Conservation (phyloP, 805 yeast genomes). For the Clavispora asparagi region DNA sequence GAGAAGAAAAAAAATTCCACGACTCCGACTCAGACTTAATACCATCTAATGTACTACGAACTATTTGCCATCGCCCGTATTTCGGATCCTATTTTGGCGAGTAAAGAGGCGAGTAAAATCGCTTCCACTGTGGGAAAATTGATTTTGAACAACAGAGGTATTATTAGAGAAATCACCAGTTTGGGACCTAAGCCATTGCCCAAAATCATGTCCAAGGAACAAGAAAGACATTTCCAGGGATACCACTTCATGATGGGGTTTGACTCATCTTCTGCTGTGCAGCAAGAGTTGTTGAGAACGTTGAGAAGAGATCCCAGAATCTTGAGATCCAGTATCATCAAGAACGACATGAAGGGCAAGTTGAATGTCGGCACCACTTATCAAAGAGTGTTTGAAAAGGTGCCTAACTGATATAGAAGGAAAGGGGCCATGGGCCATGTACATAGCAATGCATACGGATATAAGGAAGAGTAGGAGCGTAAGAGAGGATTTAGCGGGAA, state of each 20-base stretch:
- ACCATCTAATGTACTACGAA: constrained; percentile 71
- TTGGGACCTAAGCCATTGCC: constrained; percentile 79
- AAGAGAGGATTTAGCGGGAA: no score
- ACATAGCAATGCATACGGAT: constrained; percentile 1
- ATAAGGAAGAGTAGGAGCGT: neutral
- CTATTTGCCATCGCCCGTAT: constrained; percentile 85
- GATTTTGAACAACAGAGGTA: constrained; percentile 86
- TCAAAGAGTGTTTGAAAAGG: constrained; percentile 30
- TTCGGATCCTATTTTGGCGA: constrained; percentile 41
- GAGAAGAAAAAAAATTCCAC: neutral
- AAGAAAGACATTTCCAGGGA: constrained; percentile 87
- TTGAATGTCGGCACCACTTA: constrained; percentile 56
- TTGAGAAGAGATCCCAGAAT: constrained; percentile 87
- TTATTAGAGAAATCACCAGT: constrained; percentile 76
- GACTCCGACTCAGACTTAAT: neutral
- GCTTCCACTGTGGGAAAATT: constrained; percentile 73
- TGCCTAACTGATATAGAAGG: constrained; percentile 6
- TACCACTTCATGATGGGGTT: constrained; percentile 81
- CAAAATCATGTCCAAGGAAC: constrained; percentile 74
- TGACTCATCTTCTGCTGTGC: constrained; percentile 82
- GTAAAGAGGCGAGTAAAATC: constrained; percentile 38
- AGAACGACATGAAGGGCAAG: constrained; percentile 48
- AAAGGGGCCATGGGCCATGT: neutral
- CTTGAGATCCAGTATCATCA: constrained; percentile 69
- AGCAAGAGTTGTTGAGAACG: constrained; percentile 75